A percentile compares a stretch with the other conserved stretches of the same genome.
These are phyloP conservation scores for Trypanosoma vivax DNA, from an alignment of 208 protist species.

Conservation along the genomic window DNA sequence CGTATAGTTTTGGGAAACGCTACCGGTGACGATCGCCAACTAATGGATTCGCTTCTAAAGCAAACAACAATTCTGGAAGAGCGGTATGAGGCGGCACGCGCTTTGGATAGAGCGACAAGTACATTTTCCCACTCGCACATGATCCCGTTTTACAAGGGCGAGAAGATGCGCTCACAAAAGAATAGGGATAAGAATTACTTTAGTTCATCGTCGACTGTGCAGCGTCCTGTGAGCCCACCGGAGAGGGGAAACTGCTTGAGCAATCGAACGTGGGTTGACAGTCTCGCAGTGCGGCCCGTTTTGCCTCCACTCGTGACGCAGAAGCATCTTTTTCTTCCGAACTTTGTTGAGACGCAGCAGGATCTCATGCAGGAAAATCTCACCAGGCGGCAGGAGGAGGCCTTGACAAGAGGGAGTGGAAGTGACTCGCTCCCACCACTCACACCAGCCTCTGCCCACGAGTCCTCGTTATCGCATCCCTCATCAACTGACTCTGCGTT, in stretches of 20 bases:
- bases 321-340: conserved; percentile 19
- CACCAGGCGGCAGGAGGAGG: no score
- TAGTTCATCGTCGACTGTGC: neutral
- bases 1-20: conserved; percentile 6
- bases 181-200: no score
- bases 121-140: no score
- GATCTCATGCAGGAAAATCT: no score
- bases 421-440: no score
- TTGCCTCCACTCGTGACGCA: conserved; percentile 55
- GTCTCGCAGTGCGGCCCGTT: conserved; percentile 23
- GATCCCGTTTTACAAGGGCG: no score
- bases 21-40: conserved; percentile 25
- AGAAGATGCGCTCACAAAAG: no score
- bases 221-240: conserved; percentile 18
- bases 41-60: conserved; percentile 41
- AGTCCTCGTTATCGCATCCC: no score
- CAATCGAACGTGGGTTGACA: conserved; percentile 29
- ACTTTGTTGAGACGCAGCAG: no score
- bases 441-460: no score
- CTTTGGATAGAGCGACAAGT: neutral
- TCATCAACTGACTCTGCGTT: no score
- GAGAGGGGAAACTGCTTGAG: conserved; percentile 49
- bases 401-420: no score
- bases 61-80: conserved; percentile 57
- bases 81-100: conserved; percentile 32